Base-by-base conservation (phyloP, 352 stramenopile genomes). In the Phytophthora lateralis region DNA sequence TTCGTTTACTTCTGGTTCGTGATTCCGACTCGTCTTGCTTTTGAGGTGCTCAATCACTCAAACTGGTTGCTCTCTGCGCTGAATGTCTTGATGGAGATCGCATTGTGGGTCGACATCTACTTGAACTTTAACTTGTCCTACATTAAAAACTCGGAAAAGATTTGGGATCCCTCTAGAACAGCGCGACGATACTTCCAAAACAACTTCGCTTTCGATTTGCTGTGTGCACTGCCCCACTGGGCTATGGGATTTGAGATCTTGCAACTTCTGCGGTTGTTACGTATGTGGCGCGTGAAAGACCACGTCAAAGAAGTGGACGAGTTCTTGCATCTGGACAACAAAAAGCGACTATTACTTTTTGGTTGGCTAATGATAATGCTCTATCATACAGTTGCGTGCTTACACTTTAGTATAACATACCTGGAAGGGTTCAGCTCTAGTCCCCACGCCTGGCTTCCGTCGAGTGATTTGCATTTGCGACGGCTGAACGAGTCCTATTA, bases 381-480 rank as follows among this genome's bases (percentile, higher is more conserved):
- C 7, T 89, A 89, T 21, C 81, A 90, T 24, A 71, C 78, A 4
- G 63, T 87, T 7, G 77, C 78, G 15, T 90, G 81, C 14, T 53
- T 89, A 11, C 62, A 89, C 41, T 90, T 88, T 48, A 87, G 76
- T 10, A 62, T 84, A 20, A 78, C 81, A 5, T 81, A 82, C 35
- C 2, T 86, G 1, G 81, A 90, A 65, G 81, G 81, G 0, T 90
- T 85, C 51, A 88, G 77, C n/a, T 24, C 39, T 1, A 24, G 47
- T 0, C 5, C 71, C 0, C 47, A 89, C 4, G 63, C 68, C 0
- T 90, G 78, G 81, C 70, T 90, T 20, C 75, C 75, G 7, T 79
- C 68, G 0, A 50, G 75, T 18, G 81, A 90, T 54, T 60, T 90
- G 15, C 69, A 69, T 7, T 51, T 90, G 1, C 32, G 11, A 1